Base-by-base conservation (phyloP, 1,139 yeast species). In the Schwanniomyces etchellsii region DNA sequence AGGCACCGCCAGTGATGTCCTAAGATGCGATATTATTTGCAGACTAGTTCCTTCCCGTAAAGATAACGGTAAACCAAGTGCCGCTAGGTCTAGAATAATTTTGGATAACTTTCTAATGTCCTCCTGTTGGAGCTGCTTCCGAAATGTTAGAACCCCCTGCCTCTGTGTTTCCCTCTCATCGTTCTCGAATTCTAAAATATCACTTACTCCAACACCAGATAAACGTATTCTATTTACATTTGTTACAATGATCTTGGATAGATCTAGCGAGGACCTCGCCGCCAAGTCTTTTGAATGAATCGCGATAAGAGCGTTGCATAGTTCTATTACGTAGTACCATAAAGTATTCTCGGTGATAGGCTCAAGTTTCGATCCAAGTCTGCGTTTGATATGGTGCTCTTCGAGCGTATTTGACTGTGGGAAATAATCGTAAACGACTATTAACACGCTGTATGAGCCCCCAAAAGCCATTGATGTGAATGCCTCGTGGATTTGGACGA, bases 391-490 rank as follows among this genome's bases (percentile, higher is more conserved):
- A 40, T 61, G 67, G 24, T 58, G 61, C 33, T 63, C 69, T 14
- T 38, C 35, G 32, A 60, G 45, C 1, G 63, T 59, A 26, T 39
- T 46, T 2, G 62, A 42, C 35, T 52, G 52, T 4, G 70, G 62
- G 64, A 48, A 77, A 37, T 71, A 74, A 35, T 60, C 65, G 38
- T 57, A 58, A 4, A 54, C 50, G 30, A 60, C 44, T 20, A 61
- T 45, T 33, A 81, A 57, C 2, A 85, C 77, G 37, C 47, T 35
- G 26, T 34, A 31, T 5, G 72, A 69, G 41, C 83, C 91, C 24
- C 88, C 89, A 60, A 93, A 91, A 4, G 89, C 84, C 39, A 86
- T 74, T 7, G 93, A 80, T 1, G 96, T 82, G 52, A 91, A 91
- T 7, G 94, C 88, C 50, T 89, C 96, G 31, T 74, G 70, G 5